A percentile compares a stretch with the other conserved stretches of the same genome.
These are phyloP conservation scores for Macaranga tanarius DNA, from an alignment of 441 rosid genomes.

Conservation along the genomic window DNA sequence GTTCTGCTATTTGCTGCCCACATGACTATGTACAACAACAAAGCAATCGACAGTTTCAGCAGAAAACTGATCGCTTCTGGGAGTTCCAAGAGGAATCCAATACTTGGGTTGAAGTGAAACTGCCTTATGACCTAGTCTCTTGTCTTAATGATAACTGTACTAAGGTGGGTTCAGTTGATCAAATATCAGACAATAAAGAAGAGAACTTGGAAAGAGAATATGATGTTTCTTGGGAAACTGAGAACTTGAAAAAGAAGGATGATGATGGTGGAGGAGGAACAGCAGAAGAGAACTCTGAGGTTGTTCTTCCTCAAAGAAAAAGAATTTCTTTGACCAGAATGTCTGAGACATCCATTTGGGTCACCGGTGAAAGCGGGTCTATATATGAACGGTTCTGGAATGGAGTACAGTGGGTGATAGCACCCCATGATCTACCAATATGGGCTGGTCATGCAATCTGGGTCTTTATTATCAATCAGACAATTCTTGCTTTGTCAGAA, in stretches of 20 bases:
- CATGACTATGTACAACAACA: conserved; percentile 34
- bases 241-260: conserved; percentile 21
- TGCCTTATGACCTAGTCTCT: conserved; percentile 60
- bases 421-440: conserved; percentile 57
- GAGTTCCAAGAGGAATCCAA: conserved; percentile 57
- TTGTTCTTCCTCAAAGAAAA: conserved; percentile 49
- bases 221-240: conserved; percentile 20
- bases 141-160: conserved; percentile 58
- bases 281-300: conserved; percentile 22
- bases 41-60: conserved; percentile 40
- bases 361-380: conserved; percentile 67
- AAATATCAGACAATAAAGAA: conserved; percentile 19
- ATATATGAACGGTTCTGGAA: conserved; percentile 78
- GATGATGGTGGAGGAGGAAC: conserved; percentile 23
- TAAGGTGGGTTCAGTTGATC: conserved; percentile 49
- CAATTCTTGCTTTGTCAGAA: conserved; percentile 60
- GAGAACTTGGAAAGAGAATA: conserved; percentile 22
- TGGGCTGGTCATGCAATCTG: conserved; percentile 48
- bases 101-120: conserved; percentile 58
- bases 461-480: conserved; percentile 57
- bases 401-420: conserved; percentile 72
- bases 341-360: conserved; percentile 69
- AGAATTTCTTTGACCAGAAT: conserved; percentile 58
- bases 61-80: conserved; percentile 67
- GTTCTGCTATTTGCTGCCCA: conserved; percentile 45